These are phyloP conservation scores for Paspalum vaginatum DNA, from an alignment of 176 grass and related monocot species.

Conservation along the genomic window DNA sequence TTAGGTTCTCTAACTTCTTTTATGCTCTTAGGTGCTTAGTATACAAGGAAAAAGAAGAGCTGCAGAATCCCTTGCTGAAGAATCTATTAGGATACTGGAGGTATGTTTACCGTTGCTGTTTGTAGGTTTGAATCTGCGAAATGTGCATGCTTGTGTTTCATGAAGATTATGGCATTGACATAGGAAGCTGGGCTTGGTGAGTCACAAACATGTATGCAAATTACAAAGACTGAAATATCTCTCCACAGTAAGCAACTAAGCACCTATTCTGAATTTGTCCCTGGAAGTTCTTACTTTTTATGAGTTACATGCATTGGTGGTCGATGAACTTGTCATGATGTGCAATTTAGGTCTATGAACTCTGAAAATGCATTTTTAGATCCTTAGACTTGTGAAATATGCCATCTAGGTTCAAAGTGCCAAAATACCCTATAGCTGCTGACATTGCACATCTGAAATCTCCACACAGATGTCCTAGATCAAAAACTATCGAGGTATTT, in stretches of 20 bases:
- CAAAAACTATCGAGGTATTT: no score
- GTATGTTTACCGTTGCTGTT: slow-evolving; percentile 44
- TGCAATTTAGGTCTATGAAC: no score
- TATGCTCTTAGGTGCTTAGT: slow-evolving; percentile 62
- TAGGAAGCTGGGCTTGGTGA: slow-evolving; percentile 89
- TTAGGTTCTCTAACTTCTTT: slow-evolving; percentile 27
- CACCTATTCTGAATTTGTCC: slow-evolving; percentile 6
- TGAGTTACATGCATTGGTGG: background rate
- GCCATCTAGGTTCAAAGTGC: no score
- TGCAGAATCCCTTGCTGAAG: slow-evolving; percentile 66
- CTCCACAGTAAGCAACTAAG: slow-evolving; percentile 57
- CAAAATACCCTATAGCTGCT: no score
- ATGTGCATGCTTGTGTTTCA: slow-evolving; percentile 37
- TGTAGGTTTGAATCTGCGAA: slow-evolving; percentile 9
- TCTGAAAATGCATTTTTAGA: no score
- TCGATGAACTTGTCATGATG: no score
- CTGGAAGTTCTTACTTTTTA: background rate
- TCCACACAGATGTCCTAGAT: no score
- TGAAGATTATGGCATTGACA: slow-evolving; percentile 30
- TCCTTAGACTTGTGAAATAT: no score
- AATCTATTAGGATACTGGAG: slow-evolving; percentile 95
- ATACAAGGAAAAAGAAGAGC: slow-evolving; percentile 75
- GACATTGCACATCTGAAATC: no score
- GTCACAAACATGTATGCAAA: slow-evolving; percentile 63
- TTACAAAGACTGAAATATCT: slow-evolving; percentile 69